A percentile compares a stretch with the other conserved stretches of the same genome.
Evolutionary conservation across 306 rosid genomes (phyloP).

Genomic region (Pterocarpus macrocarpus): DNA sequence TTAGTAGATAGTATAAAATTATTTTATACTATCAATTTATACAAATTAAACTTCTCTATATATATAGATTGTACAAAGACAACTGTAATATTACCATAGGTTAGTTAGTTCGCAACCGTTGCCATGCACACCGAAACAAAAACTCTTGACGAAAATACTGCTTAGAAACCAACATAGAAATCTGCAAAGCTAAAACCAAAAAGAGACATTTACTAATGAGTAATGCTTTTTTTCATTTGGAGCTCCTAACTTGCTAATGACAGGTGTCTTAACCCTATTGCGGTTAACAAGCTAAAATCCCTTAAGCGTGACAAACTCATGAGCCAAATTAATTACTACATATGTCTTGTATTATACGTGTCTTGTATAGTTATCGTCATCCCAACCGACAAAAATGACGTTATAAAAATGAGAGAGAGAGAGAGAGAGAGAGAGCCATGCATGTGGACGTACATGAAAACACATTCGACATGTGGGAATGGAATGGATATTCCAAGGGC

Average conservation of each 20-base stretch:
- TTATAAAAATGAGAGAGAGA: background rate
- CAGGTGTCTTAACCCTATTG: background rate
- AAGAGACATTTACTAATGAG: background rate
- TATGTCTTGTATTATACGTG: background rate
- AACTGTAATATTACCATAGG: no score
- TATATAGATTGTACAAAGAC: no score
- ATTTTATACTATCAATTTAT: no score
- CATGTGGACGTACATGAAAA: background rate
- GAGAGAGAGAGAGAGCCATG: background rate
- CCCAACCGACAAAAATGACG: background rate
- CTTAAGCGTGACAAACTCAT: background rate
- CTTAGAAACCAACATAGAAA: no score
- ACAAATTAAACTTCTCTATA: no score
- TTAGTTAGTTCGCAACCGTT: no score
- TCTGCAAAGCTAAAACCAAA: background rate
- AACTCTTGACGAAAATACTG: no score
- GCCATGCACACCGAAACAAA: no score
- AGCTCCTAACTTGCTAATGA: background rate
- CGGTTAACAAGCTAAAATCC: background rate
- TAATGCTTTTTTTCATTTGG: background rate
- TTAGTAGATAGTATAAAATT: no score
- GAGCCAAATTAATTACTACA: background rate
- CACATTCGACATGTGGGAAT: background rate
- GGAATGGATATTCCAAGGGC: background rate
- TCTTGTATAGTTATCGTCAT: background rate